These are phyloP conservation scores for Pythium aphanidermatum DNA, from an alignment of 352 stramenopile species.

Conservation along the genomic window DNA sequence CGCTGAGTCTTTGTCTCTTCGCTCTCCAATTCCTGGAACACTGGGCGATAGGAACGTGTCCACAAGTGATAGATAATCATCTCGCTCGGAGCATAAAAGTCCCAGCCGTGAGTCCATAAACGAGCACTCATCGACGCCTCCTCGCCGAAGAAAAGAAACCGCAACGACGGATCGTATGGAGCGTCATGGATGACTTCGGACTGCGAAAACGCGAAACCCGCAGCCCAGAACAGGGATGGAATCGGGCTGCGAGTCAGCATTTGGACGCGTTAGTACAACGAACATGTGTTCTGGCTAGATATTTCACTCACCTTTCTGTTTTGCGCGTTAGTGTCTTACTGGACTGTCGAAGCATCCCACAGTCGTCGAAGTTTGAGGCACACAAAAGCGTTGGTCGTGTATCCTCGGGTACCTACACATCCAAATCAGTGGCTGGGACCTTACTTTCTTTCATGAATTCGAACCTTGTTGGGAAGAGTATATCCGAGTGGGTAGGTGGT, in stretches of 20 bases:
- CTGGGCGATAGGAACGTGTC: slow-evolving; percentile 66
- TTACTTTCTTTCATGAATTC: neutral
- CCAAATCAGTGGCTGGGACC: neutral
- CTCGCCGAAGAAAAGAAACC: slow-evolving; percentile 94
- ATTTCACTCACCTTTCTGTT: slow-evolving; percentile 24
- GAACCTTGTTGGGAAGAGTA: slow-evolving; percentile 61
- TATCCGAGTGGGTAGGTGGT: slow-evolving; percentile 94
- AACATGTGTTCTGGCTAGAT: no score
- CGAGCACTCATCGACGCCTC: slow-evolving; percentile 88
- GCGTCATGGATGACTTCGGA: slow-evolving; percentile 49
- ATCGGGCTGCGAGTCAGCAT: slow-evolving; percentile 28
- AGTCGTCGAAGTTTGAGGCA: slow-evolving; percentile 45
- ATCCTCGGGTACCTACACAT: slow-evolving; percentile 34
- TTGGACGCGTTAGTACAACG: no score
- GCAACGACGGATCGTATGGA: slow-evolving; percentile 81
- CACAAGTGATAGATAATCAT: slow-evolving; percentile 88
- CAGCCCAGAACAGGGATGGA: slow-evolving; percentile 62
- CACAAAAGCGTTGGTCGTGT: slow-evolving; percentile 55
- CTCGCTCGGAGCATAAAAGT: slow-evolving; percentile 86
- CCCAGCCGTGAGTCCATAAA: slow-evolving; percentile 86
- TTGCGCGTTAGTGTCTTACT: slow-evolving; percentile 43
- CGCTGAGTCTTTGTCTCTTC: slow-evolving; percentile 23
- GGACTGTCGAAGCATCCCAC: slow-evolving; percentile 48
- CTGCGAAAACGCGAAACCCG: slow-evolving; percentile 66
- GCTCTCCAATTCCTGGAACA: slow-evolving; percentile 68